Percentiles rank a stretch among this genome's conserved stretches.
phyloP scores from a whole-genome alignment of 1,284 basidiomycete genomes.

The Phlebopus sp. region DNA sequence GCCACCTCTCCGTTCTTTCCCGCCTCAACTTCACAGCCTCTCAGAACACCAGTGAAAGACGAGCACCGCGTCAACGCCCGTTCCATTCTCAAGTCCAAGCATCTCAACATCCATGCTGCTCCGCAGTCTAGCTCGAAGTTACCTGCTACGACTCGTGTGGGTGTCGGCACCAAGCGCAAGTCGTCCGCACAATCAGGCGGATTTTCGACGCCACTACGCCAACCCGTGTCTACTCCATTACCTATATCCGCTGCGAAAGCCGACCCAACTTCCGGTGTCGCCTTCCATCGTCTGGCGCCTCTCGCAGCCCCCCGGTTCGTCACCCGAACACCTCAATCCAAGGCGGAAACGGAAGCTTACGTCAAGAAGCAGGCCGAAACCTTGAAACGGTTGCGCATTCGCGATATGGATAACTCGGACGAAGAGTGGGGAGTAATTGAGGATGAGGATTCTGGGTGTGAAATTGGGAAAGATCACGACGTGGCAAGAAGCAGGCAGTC shows the following conservation, averaged over 20 bases:
- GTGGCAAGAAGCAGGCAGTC: slow-evolving; percentile 27
- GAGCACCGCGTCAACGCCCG: slow-evolving; percentile 32
- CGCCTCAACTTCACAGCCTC: slow-evolving; percentile 42
- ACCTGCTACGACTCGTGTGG: slow-evolving; percentile 28
- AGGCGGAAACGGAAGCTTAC: slow-evolving; percentile 61
- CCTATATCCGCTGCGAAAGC: slow-evolving; percentile 42
- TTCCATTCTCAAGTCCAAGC: slow-evolving; percentile 31
- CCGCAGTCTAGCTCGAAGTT: slow-evolving; percentile 12
- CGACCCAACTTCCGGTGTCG: slow-evolving; percentile 29
- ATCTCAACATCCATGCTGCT: slow-evolving; percentile 29
- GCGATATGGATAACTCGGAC: slow-evolving; percentile 47
- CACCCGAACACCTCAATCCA: slow-evolving; percentile 52
- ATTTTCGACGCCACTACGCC: slow-evolving; percentile 45
- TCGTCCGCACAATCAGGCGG: slow-evolving; percentile 34
- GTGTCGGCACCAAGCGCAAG: slow-evolving; percentile 64
- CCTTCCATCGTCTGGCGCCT: slow-evolving; percentile 64
- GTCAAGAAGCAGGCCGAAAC: slow-evolving; percentile 63
- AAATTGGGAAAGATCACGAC: slow-evolving; percentile 40
- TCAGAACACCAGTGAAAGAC: slow-evolving; percentile 56
- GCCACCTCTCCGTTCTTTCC: slow-evolving; percentile 39
- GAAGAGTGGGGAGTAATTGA: slow-evolving; percentile 41
- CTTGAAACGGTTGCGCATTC: slow-evolving; percentile 60
- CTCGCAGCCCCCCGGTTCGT: slow-evolving; percentile 58
- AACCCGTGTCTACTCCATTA: slow-evolving; percentile 45
- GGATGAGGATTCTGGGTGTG: slow-evolving; percentile 49